Evolutionary conservation across 495 filamentous ascomycete species (phyloP).

Genomic region (Glutinoglossum americanum): DNA sequence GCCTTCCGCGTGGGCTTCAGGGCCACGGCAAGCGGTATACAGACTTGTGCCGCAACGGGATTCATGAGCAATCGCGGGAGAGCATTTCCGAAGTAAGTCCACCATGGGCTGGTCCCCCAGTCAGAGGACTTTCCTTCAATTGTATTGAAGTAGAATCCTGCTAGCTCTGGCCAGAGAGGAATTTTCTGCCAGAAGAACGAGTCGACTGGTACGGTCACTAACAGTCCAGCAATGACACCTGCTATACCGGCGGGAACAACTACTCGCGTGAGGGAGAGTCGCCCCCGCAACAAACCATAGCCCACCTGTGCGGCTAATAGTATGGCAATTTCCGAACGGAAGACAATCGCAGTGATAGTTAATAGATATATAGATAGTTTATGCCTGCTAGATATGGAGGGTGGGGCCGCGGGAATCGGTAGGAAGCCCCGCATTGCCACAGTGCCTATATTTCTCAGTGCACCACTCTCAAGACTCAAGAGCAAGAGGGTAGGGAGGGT

Average conservation of each 20-base stretch:
- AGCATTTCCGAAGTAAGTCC: conserved; percentile 64
- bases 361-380: conserved; percentile 44
- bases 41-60: conserved; percentile 37
- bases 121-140: conserved; percentile 51
- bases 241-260: conserved; percentile 47
- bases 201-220: conserved; percentile 51
- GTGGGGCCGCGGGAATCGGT: conserved; percentile 18
- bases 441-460: conserved; percentile 26
- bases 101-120: conserved; percentile 73
- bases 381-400: conserved; percentile 13
- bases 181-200: conserved; percentile 73
- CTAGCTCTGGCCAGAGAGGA: conserved; percentile 76
- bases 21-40: conserved; percentile 41
- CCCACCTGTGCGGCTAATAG: conserved; percentile 39
- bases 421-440: conserved; percentile 50
- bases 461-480: conserved; percentile 1
- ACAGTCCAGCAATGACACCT: conserved; percentile 39
- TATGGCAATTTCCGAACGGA: conserved; percentile 76
- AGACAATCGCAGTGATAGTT: conserved; percentile 64
- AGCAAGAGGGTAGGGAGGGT: background rate
- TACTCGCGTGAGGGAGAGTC: conserved; percentile 30
- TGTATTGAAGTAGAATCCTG: conserved; percentile 81
- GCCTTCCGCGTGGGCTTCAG: conserved; percentile 26
- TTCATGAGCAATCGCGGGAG: conserved; percentile 71
- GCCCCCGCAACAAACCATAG: conserved; percentile 32